Conservation (phyloP, 352 stramenopile species). For the Globisporangium nagaii region DNA sequence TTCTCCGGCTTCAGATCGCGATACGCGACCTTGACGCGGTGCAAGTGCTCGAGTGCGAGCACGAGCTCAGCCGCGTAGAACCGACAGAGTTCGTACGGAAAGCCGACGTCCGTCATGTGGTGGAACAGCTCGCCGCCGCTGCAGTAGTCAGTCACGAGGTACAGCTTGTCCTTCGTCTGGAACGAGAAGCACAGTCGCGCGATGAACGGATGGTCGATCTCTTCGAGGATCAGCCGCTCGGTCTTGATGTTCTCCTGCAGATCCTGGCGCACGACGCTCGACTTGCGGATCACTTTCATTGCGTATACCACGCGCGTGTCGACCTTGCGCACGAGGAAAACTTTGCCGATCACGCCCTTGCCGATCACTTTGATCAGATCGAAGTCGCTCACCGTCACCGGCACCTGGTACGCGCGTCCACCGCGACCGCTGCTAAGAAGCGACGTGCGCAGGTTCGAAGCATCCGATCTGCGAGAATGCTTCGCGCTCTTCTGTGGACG, state of each 20-base stretch:
- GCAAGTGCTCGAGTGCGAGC: constrained; percentile 92
- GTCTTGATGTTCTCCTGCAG: constrained; percentile 95
- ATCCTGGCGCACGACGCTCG: constrained; percentile 89
- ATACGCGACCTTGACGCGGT: constrained; percentile 94
- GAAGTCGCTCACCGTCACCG: constrained; percentile 80
- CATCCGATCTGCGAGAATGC: constrained; percentile 4
- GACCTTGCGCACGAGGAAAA: constrained; percentile 84
- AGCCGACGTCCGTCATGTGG: constrained; percentile 91
- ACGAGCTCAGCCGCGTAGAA: constrained; percentile 98
- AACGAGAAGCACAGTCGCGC: constrained; percentile 97
- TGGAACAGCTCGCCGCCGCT: constrained; percentile 97
- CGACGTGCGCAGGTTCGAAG: constrained; percentile 53
- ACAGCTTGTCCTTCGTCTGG: constrained; percentile 90
- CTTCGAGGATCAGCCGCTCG: constrained; percentile 97
- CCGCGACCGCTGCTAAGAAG: constrained; percentile 36
- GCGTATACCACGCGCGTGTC: constrained; percentile 91
- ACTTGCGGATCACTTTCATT: constrained; percentile 99
- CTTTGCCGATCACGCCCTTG: constrained; percentile 85
- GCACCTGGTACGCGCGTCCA: constrained; percentile 17
- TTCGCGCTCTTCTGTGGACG: constrained; percentile 3
- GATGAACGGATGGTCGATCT: constrained; percentile 97
- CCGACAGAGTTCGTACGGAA: constrained; percentile 53
- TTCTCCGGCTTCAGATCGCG: constrained; percentile 98
- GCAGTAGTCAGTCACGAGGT: constrained; percentile 88
- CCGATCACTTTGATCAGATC: constrained; percentile 82